These are phyloP conservation scores for Beauveria asiatica DNA, from an alignment of 2,329 filamentous ascomycete genomes.

Conservation along the genomic window DNA sequence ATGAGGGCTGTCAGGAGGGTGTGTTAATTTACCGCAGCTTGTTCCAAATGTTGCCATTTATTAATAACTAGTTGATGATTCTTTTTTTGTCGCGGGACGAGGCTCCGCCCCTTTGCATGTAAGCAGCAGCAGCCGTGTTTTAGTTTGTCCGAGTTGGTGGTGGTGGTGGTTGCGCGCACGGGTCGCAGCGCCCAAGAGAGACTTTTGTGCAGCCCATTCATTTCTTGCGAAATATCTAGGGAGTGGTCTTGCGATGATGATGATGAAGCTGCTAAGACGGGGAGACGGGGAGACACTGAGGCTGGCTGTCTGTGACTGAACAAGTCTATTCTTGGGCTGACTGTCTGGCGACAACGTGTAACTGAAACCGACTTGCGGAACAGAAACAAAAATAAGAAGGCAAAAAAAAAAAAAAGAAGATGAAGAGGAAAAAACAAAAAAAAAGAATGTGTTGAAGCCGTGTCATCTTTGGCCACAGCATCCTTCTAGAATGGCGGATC, in stretches of 20 bases:
- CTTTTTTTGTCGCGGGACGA: not conserved
- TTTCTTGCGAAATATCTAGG: too few relatives aligned
- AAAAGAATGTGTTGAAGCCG: not conserved
- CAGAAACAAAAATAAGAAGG: too few relatives aligned
- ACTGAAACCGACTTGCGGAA: not conserved
- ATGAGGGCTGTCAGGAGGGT: too few relatives aligned
- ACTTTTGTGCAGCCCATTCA: too few relatives aligned
- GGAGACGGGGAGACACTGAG: not conserved
- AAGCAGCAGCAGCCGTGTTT: not conserved
- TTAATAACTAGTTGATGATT: not conserved
- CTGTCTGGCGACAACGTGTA: not conserved
- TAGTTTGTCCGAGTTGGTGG: not conserved
- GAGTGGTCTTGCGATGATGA: not conserved
- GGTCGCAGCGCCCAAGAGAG: not conserved
- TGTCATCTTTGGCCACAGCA: not conserved
- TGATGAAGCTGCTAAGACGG: not conserved
- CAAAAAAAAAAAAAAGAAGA: too few relatives aligned
- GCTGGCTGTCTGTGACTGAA: not conserved
- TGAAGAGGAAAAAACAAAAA: too few relatives aligned
- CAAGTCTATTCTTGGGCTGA: not conserved
- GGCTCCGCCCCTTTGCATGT: slow-evolving; percentile 1
- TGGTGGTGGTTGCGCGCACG: not conserved
- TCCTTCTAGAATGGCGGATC: slow-evolving; percentile 3
- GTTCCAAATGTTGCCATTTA: too few relatives aligned
- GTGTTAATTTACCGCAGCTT: too few relatives aligned